A percentile compares a stretch with the other conserved stretches of the same genome.
These are phyloP conservation scores for Aciculosporium take DNA, from an alignment of 2,329 filamentous ascomycete genomes.

Conservation along the genomic window DNA sequence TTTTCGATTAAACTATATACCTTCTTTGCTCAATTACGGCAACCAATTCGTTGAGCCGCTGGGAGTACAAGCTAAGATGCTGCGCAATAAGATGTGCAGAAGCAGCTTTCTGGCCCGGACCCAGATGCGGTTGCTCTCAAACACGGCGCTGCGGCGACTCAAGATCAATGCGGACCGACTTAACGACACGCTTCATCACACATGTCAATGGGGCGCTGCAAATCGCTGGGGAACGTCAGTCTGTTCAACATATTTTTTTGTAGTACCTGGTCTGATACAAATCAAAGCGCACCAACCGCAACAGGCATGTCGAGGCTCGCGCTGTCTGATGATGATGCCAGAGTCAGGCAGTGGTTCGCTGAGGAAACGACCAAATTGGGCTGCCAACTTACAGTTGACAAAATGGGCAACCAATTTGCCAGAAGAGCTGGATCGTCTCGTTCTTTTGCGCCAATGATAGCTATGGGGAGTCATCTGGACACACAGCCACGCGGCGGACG, in stretches of 20 bases:
- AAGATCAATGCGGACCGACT: constrained; percentile 17
- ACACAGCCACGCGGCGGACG: constrained; percentile 50
- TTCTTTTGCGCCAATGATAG: constrained; percentile 47
- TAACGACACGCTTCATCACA: constrained; percentile 18
- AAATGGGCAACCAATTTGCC: constrained; percentile 72
- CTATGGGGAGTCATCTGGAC: constrained; percentile 54
- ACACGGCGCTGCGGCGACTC: constrained; percentile 1
- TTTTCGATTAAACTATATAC: too few species aligned
- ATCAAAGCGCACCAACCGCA: constrained; percentile 27
- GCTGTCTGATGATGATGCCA: constrained; percentile 60
- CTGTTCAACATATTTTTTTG: background rate
- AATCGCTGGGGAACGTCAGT: constrained; percentile 17
- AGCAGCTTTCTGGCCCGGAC: background rate
- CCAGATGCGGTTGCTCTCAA: background rate
- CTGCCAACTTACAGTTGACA: constrained; percentile 54
- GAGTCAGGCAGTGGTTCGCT: constrained; percentile 66
- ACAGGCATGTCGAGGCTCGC: constrained; percentile 68
- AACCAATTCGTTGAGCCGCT: too few species aligned
- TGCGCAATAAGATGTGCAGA: background rate
- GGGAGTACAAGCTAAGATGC: too few species aligned
- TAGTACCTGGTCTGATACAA: background rate
- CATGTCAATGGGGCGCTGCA: constrained; percentile 19
- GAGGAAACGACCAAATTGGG: constrained; percentile 48
- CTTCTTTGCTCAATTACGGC: too few species aligned
- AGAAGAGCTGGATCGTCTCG: constrained; percentile 46